Conservation (phyloP, 805 yeast genomes). For the Metschnikowia colocasiae region DNA sequence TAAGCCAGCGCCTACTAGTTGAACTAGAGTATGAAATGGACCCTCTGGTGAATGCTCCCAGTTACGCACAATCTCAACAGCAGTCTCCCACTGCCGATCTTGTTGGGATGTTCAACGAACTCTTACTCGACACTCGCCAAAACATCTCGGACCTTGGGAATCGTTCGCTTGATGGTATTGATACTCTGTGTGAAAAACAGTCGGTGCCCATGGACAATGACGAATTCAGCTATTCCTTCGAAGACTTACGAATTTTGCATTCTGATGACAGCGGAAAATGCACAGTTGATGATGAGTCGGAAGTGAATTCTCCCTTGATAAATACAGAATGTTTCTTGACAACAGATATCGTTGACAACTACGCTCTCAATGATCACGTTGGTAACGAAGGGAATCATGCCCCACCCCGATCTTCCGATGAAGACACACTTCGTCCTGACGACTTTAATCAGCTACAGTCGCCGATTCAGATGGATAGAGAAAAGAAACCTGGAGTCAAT, state of each 20-base stretch:
- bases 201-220: constrained; percentile 12
- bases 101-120: not conserved
- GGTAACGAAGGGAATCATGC: not conserved
- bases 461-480: constrained; percentile 1
- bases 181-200: constrained; percentile 13
- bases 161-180: constrained; percentile 12
- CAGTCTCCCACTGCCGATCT: not conserved
- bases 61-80: not conserved
- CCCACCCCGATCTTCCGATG: not conserved
- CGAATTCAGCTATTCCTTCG: constrained; percentile 12
- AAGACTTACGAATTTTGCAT: constrained; percentile 19
- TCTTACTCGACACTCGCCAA: not conserved
- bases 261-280: constrained; percentile 27
- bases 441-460: not conserved
- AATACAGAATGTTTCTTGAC: constrained; percentile 1
- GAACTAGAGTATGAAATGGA: constrained; percentile 15
- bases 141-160: constrained; percentile 7
- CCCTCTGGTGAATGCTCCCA: constrained; percentile 2
- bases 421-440: not conserved
- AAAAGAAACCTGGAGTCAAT: not conserved
- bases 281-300: constrained; percentile 17
- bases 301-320: constrained; percentile 2
- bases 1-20: constrained; percentile 17
- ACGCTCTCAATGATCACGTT: not conserved
- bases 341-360: not conserved